Evolutionary conservation across 805 yeast species (phyloP).

Genomic region (Metschnikowia shivogae): DNA sequence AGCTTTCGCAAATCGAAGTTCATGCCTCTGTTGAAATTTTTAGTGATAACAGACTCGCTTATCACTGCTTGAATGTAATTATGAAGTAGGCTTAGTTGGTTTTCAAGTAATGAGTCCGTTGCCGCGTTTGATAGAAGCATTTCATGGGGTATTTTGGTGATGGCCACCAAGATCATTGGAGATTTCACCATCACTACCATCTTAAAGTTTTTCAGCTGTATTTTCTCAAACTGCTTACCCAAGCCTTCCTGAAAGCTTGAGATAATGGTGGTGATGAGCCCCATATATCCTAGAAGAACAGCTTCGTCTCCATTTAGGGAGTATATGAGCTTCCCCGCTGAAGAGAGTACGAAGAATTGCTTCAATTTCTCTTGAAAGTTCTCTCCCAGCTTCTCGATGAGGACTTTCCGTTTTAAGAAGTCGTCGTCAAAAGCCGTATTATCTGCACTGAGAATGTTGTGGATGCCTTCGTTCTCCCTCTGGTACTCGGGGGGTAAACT

Average conservation of each 20-base stretch:
- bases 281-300: constrained; percentile 65
- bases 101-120: constrained; percentile 18
- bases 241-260: constrained; percentile 55
- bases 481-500: neutral
- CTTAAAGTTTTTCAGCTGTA: constrained; percentile 46
- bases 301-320: constrained; percentile 72
- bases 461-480: neutral
- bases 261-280: constrained; percentile 74
- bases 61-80: constrained; percentile 77
- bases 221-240: constrained; percentile 41
- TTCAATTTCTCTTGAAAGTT: constrained; percentile 41
- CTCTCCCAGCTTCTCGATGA: constrained; percentile 15
- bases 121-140: constrained; percentile 1
- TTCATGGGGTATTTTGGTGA: constrained; percentile 52
- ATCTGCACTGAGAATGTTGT: constrained; percentile 12
- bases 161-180: constrained; percentile 73
- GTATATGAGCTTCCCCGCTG: constrained; percentile 87
- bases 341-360: constrained; percentile 73
- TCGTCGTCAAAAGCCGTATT: constrained; percentile 7
- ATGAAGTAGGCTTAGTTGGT: constrained; percentile 67
- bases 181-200: constrained; percentile 58
- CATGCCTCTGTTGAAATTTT: constrained; percentile 64
- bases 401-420: constrained; percentile 10
- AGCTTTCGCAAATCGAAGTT: constrained; percentile 79
- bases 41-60: constrained; percentile 71